These are phyloP conservation scores for Zygotorulaspora florentina DNA, from an alignment of 805 yeast genomes.

Conservation along the genomic window DNA sequence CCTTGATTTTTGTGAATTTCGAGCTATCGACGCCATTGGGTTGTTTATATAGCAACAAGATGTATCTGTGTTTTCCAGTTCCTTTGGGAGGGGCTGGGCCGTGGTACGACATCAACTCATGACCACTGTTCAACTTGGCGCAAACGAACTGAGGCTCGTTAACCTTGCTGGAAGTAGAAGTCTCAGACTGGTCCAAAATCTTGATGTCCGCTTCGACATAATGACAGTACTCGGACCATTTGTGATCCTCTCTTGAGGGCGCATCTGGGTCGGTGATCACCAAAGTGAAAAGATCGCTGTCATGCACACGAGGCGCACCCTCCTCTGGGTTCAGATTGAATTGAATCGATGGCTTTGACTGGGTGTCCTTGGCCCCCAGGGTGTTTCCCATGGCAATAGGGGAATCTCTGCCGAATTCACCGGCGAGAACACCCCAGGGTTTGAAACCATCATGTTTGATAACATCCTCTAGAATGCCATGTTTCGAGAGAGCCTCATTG, in stretches of 20 bases:
- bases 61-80: slow-evolving; percentile 85
- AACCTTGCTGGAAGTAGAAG: slow-evolving; percentile 9
- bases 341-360: slow-evolving; percentile 59
- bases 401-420: slow-evolving; percentile 25
- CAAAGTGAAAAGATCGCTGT: slow-evolving; percentile 56
- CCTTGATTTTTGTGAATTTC: slow-evolving; percentile 20
- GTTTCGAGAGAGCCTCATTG: slow-evolving; percentile 24
- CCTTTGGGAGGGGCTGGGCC: slow-evolving; percentile 92
- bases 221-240: slow-evolving; percentile 87
- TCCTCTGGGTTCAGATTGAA: slow-evolving; percentile 49
- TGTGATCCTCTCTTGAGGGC: slow-evolving; percentile 74
- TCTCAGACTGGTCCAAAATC: slow-evolving; percentile 11
- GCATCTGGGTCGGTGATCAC: slow-evolving; percentile 94
- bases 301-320: slow-evolving; percentile 15
- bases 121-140: slow-evolving; percentile 37
- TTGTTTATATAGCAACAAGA: slow-evolving; percentile 70
- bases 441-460: slow-evolving; percentile 15
- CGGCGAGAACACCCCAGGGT: slow-evolving; percentile 27
- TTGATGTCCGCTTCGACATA: slow-evolving; percentile 52
- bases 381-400: slow-evolving; percentile 76
- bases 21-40: slow-evolving; percentile 30
- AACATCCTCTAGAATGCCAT: slow-evolving; percentile 30
- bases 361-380: slow-evolving; percentile 61
- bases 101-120: slow-evolving; percentile 50
- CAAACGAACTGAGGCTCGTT: slow-evolving; percentile 40